These are phyloP conservation scores for Trypanosomatidae sp. DNA, from an alignment of 208 protist species.

Conservation along the genomic window DNA sequence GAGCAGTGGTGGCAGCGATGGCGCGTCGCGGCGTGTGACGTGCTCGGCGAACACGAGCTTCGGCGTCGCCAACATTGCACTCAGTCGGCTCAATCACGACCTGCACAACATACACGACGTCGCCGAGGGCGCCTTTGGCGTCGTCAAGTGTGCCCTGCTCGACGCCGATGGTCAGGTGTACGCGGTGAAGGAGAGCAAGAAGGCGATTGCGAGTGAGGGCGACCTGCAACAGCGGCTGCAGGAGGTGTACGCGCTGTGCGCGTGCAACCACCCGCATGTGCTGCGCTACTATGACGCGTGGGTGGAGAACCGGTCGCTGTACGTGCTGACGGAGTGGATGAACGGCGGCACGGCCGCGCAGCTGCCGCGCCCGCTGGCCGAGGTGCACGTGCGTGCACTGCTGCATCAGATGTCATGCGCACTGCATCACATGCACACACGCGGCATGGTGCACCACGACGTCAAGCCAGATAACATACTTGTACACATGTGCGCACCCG, in stretches of 20 bases:
- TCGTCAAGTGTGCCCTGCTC: conserved; percentile 34
- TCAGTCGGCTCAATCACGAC: conserved; percentile 60
- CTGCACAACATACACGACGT: conserved; percentile 55
- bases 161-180: conserved; percentile 55
- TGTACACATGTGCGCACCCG: no score
- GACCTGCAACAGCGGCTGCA: conserved; percentile 72
- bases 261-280: conserved; percentile 56
- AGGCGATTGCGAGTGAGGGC: conserved; percentile 45
- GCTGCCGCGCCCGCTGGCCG: conserved; percentile 21
- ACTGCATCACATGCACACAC: conserved; percentile 55
- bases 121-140: conserved; percentile 55
- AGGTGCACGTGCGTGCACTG: conserved; percentile 24
- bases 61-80: conserved; percentile 9
- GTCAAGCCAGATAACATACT: no score
- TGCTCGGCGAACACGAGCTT: not conserved
- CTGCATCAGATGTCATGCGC: conserved; percentile 55
- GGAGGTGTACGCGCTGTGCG: conserved; percentile 65
- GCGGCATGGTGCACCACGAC: conserved; percentile 74
- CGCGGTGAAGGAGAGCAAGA: conserved; percentile 70
- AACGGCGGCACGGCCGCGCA: conserved; percentile 20
- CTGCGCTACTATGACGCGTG: conserved; percentile 79
- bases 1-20: no score
- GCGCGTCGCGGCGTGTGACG: no score
- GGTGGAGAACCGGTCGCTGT: conserved; percentile 70
- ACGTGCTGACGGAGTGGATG: conserved; percentile 65